These are phyloP conservation scores for Fusarium tupiense DNA, from an alignment of 2,329 filamentous ascomycete species.

Conservation along the genomic window DNA sequence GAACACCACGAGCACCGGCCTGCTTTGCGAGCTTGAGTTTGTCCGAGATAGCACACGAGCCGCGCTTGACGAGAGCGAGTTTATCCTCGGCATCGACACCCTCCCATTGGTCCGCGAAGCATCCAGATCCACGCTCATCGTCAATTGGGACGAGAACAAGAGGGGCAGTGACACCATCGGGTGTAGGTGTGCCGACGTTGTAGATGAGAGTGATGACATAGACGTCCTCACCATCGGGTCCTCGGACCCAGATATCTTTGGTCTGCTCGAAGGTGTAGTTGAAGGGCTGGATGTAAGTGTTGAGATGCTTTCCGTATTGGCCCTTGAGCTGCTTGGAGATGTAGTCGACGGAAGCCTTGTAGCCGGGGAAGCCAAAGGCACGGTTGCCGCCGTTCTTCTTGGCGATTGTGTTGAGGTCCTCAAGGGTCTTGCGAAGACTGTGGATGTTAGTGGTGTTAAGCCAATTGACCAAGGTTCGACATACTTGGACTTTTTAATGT, in stretches of 20 bases:
- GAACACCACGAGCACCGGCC: slow-evolving; percentile 54
- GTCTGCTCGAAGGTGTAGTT: slow-evolving; percentile 57
- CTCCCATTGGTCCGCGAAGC: slow-evolving; percentile 56
- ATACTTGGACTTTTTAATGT: slow-evolving; percentile 40
- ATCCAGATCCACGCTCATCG: slow-evolving; percentile 51
- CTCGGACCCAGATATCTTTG: slow-evolving; percentile 53
- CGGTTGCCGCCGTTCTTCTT: slow-evolving; percentile 66
- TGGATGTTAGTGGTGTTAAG: slow-evolving; percentile 1
- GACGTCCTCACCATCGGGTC: slow-evolving; percentile 57
- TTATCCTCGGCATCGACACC: slow-evolving; percentile 56
- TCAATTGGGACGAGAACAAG: slow-evolving; percentile 52
- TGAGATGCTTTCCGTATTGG: slow-evolving; percentile 53
- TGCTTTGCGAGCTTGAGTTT: slow-evolving; percentile 57
- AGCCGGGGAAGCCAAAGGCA: slow-evolving; percentile 68
- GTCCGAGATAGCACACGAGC: slow-evolving; percentile 53
- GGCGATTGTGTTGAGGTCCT: slow-evolving; percentile 64
- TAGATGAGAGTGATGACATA: slow-evolving; percentile 56
- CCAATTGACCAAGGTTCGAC: background rate
- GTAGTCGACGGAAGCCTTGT: slow-evolving; percentile 66
- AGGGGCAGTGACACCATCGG: slow-evolving; percentile 49
- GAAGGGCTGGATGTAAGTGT: slow-evolving; percentile 59
- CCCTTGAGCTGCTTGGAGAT: slow-evolving; percentile 57
- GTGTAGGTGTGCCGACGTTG: slow-evolving; percentile 56
- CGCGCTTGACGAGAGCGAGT: slow-evolving; percentile 57
- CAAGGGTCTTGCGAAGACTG: slow-evolving; percentile 64